Evolutionary conservation across 2,329 filamentous ascomycete genomes (phyloP).

Genomic region (Chrysoporthe deuterocubensis): DNA sequence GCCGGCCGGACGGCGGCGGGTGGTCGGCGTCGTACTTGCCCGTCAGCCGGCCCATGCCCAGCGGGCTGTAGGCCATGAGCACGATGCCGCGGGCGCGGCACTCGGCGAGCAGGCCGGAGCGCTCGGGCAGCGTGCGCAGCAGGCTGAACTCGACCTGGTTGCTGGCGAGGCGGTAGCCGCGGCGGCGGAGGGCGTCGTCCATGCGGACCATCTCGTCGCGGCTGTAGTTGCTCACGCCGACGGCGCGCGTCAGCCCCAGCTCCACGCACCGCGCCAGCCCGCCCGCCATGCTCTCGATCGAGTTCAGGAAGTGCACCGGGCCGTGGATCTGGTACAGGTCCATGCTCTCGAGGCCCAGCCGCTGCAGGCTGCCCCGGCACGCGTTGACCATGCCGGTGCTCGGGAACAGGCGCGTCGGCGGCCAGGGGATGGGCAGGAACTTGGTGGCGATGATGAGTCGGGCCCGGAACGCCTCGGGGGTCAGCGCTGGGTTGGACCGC

Average conservation of each 20-base stretch:
- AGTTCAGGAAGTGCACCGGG: constrained; percentile 44
- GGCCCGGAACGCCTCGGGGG: constrained; percentile 40
- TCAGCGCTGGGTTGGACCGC: constrained; percentile 34
- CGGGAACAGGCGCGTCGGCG: constrained; percentile 21
- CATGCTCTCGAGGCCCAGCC: constrained; percentile 43
- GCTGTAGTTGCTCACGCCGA: constrained; percentile 50
- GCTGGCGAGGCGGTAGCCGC: constrained; percentile 44
- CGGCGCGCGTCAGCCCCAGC: constrained; percentile 43
- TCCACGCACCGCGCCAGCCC: constrained; percentile 48
- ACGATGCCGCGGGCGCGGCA: constrained; percentile 46
- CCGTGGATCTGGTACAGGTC: constrained; percentile 45
- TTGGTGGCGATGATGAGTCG: constrained; percentile 47
- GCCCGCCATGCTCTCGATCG: constrained; percentile 44
- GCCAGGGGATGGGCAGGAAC: constrained; percentile 39
- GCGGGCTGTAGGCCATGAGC: constrained; percentile 46
- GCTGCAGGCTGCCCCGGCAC: constrained; percentile 42
- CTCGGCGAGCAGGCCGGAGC: constrained; percentile 43
- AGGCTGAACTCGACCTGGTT: constrained; percentile 51
- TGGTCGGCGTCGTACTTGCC: constrained; percentile 46
- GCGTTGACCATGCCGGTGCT: constrained; percentile 41
- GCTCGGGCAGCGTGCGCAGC: constrained; percentile 46
- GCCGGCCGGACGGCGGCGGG: constrained; percentile 41
- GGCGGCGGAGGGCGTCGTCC: constrained; percentile 43
- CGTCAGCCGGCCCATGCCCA: constrained; percentile 45
- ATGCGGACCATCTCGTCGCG: constrained; percentile 46